These are phyloP conservation scores for Volvox reticuliferus DNA, from an alignment of 139 green algal species.

Conservation along the genomic window DNA sequence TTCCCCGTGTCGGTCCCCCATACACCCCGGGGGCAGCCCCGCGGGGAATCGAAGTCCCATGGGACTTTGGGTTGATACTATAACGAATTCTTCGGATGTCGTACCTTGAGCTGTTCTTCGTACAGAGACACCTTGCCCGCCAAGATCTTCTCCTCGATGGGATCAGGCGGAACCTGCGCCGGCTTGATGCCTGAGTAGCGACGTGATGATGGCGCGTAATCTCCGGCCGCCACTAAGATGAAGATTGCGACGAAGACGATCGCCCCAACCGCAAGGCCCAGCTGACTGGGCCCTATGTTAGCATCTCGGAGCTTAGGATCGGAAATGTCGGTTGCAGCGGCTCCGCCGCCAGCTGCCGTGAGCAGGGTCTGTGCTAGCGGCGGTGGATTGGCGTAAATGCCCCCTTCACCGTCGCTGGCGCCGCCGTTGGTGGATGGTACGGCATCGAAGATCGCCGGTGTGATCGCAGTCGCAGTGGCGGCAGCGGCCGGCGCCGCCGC, in stretches of 20 bases:
- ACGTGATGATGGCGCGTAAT: slow-evolving; percentile 59
- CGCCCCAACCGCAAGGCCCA: slow-evolving; percentile 59
- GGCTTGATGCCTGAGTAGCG: slow-evolving; percentile 59
- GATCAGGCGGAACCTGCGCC: slow-evolving; percentile 51
- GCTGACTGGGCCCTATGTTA: slow-evolving; percentile 66
- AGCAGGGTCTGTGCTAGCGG: slow-evolving; percentile 58
- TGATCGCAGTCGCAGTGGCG: background rate
- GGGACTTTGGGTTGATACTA: no score
- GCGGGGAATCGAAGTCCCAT: no score
- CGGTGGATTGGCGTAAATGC: slow-evolving; percentile 71
- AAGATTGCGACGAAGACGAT: slow-evolving; percentile 63
- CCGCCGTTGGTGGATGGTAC: background rate
- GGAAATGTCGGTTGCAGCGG: slow-evolving; percentile 57
- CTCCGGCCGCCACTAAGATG: slow-evolving; percentile 60
- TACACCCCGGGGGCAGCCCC: no score
- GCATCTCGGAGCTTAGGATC: slow-evolving; percentile 69
- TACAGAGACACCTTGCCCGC: slow-evolving; percentile 50
- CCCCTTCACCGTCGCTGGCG: slow-evolving; percentile 25
- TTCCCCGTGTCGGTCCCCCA: no score
- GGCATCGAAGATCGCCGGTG: background rate
- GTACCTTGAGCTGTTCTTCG: slow-evolving; percentile 47
- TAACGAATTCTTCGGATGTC: no score
- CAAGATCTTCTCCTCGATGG: slow-evolving; percentile 59
- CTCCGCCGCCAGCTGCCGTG: background rate
- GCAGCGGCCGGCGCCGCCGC: background rate